A percentile compares a stretch with the other conserved stretches of the same genome.
Evolutionary conservation across 129 eudicot genomes (phyloP).

Genomic region (carrot (Daucus carota)): DH1_v3.0 NC_030385.2:29333501-29334000

Average conservation of each 20-base stretch:
- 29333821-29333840: neutral
- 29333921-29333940: too few relatives aligned
- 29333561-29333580: neutral
- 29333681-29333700: neutral
- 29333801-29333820: neutral
- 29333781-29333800: neutral
- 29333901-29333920: neutral
- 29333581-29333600: neutral
- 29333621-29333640: neutral
- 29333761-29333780: neutral
- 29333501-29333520: neutral
- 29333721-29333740: slow-evolving; percentile 1
- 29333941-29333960: neutral
- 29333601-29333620: too few relatives aligned
- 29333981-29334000: neutral
- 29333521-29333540: neutral
- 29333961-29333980: neutral
- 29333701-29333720: neutral
- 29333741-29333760: neutral
- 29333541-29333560: neutral
- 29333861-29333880: too few relatives aligned
- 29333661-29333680: neutral
- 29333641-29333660: neutral
- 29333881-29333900: neutral
- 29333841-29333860: neutral